These are phyloP conservation scores for Panaeolus papilionaceus DNA, from an alignment of 768 basidiomycete genomes.

Conservation along the genomic window DNA sequence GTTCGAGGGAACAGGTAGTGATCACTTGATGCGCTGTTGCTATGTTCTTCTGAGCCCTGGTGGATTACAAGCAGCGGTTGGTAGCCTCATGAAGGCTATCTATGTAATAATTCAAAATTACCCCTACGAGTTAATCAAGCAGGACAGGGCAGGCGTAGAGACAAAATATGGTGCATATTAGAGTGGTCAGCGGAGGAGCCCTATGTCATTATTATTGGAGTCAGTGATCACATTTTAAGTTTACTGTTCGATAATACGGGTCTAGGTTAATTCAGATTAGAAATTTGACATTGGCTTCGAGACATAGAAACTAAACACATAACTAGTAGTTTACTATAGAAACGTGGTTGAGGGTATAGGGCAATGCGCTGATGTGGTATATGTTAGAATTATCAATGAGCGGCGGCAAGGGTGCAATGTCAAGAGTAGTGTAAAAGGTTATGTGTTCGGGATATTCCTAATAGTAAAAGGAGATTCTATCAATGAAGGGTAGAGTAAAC, in stretches of 20 bases:
- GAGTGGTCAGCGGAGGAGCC: not conserved
- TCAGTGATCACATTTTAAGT: no score
- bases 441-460: no score
- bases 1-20: not conserved
- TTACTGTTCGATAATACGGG: no score
- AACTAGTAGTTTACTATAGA: not conserved
- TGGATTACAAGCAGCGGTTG: not conserved
- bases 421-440: no score
- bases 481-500: not conserved
- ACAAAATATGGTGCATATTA: not conserved
- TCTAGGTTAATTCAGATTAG: not conserved
- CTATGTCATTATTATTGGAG: no score
- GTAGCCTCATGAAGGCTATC: not conserved
- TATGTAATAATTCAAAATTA: not conserved
- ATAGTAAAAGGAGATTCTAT: no score
- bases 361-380: not conserved
- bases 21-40: slow-evolving; percentile 8
- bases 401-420: no score
- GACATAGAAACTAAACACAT: no score
- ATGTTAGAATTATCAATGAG: no score
- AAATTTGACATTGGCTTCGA: no score
- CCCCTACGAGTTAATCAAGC: not conserved
- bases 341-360: not conserved
- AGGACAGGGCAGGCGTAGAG: not conserved
- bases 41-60: not conserved